Conservation (phyloP, 73 alveolate species). For the Stentor coeruleus region DNA sequence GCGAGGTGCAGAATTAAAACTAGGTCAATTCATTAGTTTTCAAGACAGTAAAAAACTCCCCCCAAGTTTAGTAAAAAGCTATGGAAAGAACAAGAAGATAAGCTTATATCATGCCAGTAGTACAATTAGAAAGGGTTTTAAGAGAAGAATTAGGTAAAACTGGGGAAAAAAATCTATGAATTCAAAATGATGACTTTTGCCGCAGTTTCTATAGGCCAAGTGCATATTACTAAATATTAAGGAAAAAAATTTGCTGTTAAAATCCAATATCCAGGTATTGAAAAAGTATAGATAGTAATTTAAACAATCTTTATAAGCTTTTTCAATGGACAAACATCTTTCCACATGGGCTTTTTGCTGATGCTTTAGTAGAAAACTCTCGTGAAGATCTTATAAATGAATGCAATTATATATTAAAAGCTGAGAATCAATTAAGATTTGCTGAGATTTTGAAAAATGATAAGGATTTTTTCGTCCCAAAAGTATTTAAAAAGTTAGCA, state of each 20-base stretch:
- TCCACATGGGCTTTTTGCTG: slow-evolving; percentile 62
- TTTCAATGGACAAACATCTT: slow-evolving; percentile 41
- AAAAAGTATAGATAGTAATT: slow-evolving; percentile 57
- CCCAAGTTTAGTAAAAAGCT: slow-evolving; percentile 55
- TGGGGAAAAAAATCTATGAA: slow-evolving; percentile 53
- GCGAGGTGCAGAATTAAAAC: slow-evolving; percentile 81
- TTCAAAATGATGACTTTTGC: slow-evolving; percentile 63
- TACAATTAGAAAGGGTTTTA: slow-evolving; percentile 49
- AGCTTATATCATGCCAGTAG: slow-evolving; percentile 72
- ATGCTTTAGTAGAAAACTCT: slow-evolving; percentile 47
- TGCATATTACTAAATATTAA: slow-evolving; percentile 46
- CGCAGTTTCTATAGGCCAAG: slow-evolving; percentile 80
- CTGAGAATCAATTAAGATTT: slow-evolving; percentile 36
- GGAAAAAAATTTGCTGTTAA: slow-evolving; percentile 70
- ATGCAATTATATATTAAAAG: slow-evolving; percentile 58
- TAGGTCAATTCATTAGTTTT: slow-evolving; percentile 65
- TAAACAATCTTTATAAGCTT: slow-evolving; percentile 52
- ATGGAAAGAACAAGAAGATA: slow-evolving; percentile 64
- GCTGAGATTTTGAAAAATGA: slow-evolving; percentile 27
- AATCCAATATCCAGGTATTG: slow-evolving; percentile 61
- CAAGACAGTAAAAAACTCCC: slow-evolving; percentile 56
- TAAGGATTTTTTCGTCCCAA: slow-evolving; percentile 43
- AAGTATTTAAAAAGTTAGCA: slow-evolving; percentile 39
- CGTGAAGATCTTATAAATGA: slow-evolving; percentile 58
- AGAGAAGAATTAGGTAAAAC: slow-evolving; percentile 49